Evolutionary conservation across 108 stramenopile species (phyloP), one percentile per base, ranked within the genome.

Genomic region (Pseudonitzschia pungens): DNA sequence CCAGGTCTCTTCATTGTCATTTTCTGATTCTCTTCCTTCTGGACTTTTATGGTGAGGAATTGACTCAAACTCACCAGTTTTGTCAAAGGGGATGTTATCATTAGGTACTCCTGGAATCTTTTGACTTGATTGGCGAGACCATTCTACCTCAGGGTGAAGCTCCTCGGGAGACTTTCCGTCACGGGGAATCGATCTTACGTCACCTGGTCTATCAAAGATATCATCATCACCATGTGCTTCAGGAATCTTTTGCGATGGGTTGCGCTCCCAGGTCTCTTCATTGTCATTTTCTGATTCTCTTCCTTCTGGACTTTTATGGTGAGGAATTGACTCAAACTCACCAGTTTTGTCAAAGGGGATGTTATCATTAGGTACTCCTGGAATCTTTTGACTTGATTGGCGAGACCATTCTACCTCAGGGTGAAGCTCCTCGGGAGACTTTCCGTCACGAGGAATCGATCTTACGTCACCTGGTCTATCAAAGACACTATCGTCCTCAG

Each of bases 101-200:
- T 73, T 62, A 31, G 50, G 18, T 42, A 55, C 42, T 60, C 71
- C 52, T 29, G 69, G 69, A 20, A 70, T 40, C 18, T 20, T 29
- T 14, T 29, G 28, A 29, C 26, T 43, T n/a, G 73, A 57, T 27
- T 41, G 63, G 11, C 74, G 74, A 50, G n/a, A 27, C 74, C 74
- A 75, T 3, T 58, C 54, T 10, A 36, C 41, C 16, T 75, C 66
- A 18, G 74, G 74, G 44, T 22, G 18, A n/a, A 68, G 54, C 15
- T 42, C n/a, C 6, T 54, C 26, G 7, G 4, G 33, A 21, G 74
- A 54, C n/a, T 41, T 24, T 16, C 74, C 74, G 18, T 75, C 75
- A 48, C 75, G 75, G 18, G 75, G 75, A 16, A 76, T 69, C 12
- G 68, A 69, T 5, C 68, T 26, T 1, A 70, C 68, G 66, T 69